A percentile compares a stretch with the other conserved stretches of the same genome.
phyloP scores from a whole-genome alignment of 495 filamentous ascomycete genomes.

The Hapsidospora chrysogenum region DNA sequence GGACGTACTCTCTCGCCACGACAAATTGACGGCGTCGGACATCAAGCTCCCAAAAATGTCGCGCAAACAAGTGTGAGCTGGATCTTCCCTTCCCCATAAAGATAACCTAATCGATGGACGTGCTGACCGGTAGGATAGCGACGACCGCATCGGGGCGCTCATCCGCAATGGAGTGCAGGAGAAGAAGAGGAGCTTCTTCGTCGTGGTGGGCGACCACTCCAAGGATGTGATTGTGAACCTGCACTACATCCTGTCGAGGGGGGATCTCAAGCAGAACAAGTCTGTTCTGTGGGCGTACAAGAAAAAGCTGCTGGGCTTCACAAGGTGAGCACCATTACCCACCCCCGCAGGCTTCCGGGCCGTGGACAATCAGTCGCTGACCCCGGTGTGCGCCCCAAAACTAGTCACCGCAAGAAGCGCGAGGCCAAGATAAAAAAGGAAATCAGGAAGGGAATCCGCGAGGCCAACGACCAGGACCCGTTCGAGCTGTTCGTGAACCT shows the following conservation, averaged over 20 bases:
- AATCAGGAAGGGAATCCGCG: constrained; percentile 86
- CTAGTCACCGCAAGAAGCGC: constrained; percentile 89
- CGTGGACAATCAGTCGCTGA: no score
- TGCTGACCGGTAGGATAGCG: constrained; percentile 28
- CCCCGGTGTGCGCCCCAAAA: not conserved
- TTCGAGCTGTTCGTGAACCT: constrained; percentile 97
- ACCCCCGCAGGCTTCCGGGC: no score
- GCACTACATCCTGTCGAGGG: constrained; percentile 80
- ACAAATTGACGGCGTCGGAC: not conserved
- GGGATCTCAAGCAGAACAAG: constrained; percentile 90
- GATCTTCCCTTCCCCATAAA: no score
- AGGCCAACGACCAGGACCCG: constrained; percentile 88
- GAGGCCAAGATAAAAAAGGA: constrained; percentile 94
- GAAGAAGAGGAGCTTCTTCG: constrained; percentile 95
- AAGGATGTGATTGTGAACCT: constrained; percentile 97
- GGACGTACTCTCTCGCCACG: not conserved
- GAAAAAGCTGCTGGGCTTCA: constrained; percentile 89
- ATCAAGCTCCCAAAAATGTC: constrained; percentile 34
- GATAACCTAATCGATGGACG: constrained; percentile 3
- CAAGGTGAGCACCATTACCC: constrained; percentile 23
- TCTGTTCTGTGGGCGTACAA: constrained; percentile 99
- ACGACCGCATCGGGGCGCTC: constrained; percentile 88
- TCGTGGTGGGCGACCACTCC: constrained; percentile 85
- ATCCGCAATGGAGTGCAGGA: constrained; percentile 92
- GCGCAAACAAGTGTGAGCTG: constrained; percentile 41